Base-by-base conservation (phyloP, 306 rosid species). In the Hippophae tibetana region DNA sequence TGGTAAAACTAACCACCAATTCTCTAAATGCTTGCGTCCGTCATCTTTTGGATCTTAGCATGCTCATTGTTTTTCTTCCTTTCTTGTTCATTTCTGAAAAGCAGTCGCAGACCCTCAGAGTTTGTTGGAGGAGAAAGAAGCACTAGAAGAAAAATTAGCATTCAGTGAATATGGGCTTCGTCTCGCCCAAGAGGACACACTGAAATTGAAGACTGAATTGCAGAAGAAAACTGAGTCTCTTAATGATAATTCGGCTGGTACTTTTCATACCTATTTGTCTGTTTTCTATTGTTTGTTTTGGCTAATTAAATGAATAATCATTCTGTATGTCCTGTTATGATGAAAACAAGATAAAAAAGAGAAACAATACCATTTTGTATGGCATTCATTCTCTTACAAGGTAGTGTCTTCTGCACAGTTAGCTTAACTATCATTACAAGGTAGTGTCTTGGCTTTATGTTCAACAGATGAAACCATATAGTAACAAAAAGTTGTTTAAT, bases 31-130 rank as follows among this genome's bases (percentile, higher is more conserved):
- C 38, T 31, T 31, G 3, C 38, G 38, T 31, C 38, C 38, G 38
- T 31, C 38, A 31, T 31, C 38, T 31, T 31, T 31, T 31, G 38
- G 38, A 31, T 31, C 38, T 31, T 2, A 43, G 45, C 8, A 38
- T 59, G 50, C 62, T 69, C 55, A 64, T 58, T 60, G 27, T 58
- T 52, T 53, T 66, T 27, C 45, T 46, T 54, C 56, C 10, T 64
- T 52, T 43, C 51, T 4, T 70, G 61, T 70, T 78, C 51, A 8
- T 66, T 75, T 50, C 73, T 55, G 75, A 45, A 64, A 79, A 70
- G 73, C 92, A 85, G 99, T 88, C 58, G 90, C 88, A 11, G 99
- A 92, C 66, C 96, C 99, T 82, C 96, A 92, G 72, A 81, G 72
- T 73, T 82, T 92, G 69, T 74, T 86, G 49, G 95, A 83, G 72